A percentile compares a stretch with the other conserved stretches of the same genome.
These are phyloP conservation scores for Yarrowia sp. DNA, from an alignment of 805 yeast genomes.

Conservation along the genomic window DNA sequence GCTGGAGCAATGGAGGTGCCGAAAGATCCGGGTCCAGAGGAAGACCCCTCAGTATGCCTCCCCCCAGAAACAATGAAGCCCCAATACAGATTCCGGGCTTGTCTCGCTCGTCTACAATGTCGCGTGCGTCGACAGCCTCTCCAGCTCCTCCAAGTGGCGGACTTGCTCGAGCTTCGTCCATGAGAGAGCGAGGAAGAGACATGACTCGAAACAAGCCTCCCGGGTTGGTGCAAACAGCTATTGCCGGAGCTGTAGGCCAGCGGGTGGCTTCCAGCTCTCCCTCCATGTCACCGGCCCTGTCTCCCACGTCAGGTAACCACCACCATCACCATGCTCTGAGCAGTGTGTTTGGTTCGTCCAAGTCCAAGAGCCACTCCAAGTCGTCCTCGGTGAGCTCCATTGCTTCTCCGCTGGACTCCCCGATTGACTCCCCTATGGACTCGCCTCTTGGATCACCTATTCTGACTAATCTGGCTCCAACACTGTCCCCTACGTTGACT, in stretches of 20 bases:
- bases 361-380: constrained; percentile 13
- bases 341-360: constrained; percentile 5
- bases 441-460: constrained; percentile 22
- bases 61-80: constrained; percentile 1
- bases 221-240: constrained; percentile 7
- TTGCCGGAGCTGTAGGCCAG: constrained; percentile 13
- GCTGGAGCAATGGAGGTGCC: constrained; percentile 14
- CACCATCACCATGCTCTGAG: constrained; percentile 15
- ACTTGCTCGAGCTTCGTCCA: not conserved
- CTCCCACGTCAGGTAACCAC: not conserved
- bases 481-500: constrained; percentile 8
- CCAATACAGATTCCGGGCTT: not conserved
- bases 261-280: constrained; percentile 6
- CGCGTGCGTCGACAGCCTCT: constrained; percentile 9
- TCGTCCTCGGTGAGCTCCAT: constrained; percentile 1
- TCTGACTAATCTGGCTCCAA: constrained; percentile 8
- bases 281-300: constrained; percentile 10
- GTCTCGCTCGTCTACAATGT: constrained; percentile 12
- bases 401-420: constrained; percentile 14
- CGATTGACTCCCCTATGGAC: constrained; percentile 12
- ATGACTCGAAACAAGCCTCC: constrained; percentile 16
- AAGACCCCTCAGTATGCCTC: constrained; percentile 31
- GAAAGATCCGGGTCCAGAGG: constrained; percentile 12
- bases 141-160: constrained; percentile 7
- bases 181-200: constrained; percentile 21